Evolutionary conservation across 192 early-diverging fungal species (phyloP), one percentile per base, ranked within the genome.

Genomic region (Entrophospora sp.): DNA sequence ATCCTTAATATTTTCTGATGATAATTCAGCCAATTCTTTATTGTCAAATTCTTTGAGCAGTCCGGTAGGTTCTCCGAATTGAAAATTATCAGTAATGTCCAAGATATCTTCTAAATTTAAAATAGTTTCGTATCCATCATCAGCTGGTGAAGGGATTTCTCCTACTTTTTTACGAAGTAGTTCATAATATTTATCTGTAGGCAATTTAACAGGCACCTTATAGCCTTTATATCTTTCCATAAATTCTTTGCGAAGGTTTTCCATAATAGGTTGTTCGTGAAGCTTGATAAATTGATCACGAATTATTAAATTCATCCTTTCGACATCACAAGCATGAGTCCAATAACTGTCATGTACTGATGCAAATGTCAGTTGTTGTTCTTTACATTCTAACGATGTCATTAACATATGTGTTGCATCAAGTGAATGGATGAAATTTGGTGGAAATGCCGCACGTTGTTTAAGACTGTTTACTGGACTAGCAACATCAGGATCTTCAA

Each of bases 291-390:
- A 98, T 71, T 91, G 86, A 58, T 96, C 89, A 37, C 96, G 85
- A 36, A 98, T 69, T 24, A 95, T 81, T 43, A 71, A 70, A 68
- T 87, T 89, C 93, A 98, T 94, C 27, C 53, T 70, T 72, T 93
- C 87, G 0, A 96, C 84, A 77, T 93, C 90, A 66, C 81, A 88
- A 0, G 96, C 90, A 68, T 98, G 96, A 0, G 94, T 95, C 96
- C 96, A 98, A 74, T 94, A 98, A 59, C 91, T 93, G 75, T 98
- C 96, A 75, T 98, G 96, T 16, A 98, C 96, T 4, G 94, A 86
- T 0, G 96, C 92, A 83, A 96, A 98, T 9, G 86, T 79, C 61
- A 98, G 71, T 3, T 85, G 87, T 18, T 79, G 81, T 36, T 78
- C 71, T 44, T 91, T 83, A 79, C 94, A 96, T 61, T 82, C 84